phyloP scores from a whole-genome alignment of 2,329 filamentous ascomycete genomes.

The Fulvia fulva region DNA sequence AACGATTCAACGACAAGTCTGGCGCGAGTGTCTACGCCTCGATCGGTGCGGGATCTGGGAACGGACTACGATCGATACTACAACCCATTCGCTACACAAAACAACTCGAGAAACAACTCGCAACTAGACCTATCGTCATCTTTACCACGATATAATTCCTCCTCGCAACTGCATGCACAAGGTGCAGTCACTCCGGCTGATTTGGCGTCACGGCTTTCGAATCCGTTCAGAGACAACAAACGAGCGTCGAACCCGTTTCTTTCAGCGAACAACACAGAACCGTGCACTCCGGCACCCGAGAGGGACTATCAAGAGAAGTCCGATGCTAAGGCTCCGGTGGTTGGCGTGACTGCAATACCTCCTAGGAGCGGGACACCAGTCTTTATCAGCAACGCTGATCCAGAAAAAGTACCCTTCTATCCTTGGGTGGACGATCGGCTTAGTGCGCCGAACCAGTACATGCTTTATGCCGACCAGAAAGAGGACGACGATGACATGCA shows the following conservation, averaged over 20 bases:
- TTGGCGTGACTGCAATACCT: constrained; percentile 11
- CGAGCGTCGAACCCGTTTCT: constrained; percentile 27
- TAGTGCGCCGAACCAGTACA: constrained; percentile 41
- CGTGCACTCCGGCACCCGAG: constrained; percentile 16
- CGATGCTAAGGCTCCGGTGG: constrained; percentile 11
- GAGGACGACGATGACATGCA: constrained; percentile 55
- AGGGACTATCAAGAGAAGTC: constrained; percentile 12
- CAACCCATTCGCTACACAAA: constrained; percentile 36
- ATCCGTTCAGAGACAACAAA: constrained; percentile 33
- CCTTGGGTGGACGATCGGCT: constrained; percentile 47
- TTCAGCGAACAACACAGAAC: constrained; percentile 21
- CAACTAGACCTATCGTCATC: constrained; percentile 28
- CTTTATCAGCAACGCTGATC: constrained; percentile 31
- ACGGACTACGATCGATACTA: constrained; percentile 37
- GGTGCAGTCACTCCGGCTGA: constrained; percentile 22
- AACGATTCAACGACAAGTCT: constrained; percentile 29
- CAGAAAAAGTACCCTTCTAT: constrained; percentile 36
- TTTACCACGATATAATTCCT: constrained; percentile 24
- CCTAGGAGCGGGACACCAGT: constrained; percentile 22
- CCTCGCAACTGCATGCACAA: constrained; percentile 20
- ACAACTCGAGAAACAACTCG: constrained; percentile 33
- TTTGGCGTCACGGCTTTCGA: constrained; percentile 29
- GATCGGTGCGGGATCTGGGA: constrained; percentile 35
- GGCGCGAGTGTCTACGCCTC: constrained; percentile 27
- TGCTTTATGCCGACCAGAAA: constrained; percentile 48